Percentiles rank a stretch among this genome's conserved stretches.
Evolutionary conservation across 73 alveolate species (phyloP).

Genomic region (Paramecium octaurelia): DNA sequence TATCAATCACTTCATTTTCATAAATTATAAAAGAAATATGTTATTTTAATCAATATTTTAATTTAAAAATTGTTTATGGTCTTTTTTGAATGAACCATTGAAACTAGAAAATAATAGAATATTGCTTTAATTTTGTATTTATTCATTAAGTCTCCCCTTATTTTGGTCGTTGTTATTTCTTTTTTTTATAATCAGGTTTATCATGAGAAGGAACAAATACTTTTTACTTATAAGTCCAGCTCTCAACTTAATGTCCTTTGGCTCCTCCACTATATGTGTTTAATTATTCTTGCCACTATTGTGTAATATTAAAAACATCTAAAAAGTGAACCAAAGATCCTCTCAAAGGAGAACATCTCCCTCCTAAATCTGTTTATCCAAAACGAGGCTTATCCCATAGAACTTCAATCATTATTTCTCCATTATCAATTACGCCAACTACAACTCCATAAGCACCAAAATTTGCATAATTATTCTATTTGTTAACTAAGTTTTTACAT

Average conservation of each 20-base stretch:
- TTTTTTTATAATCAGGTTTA: neutral
- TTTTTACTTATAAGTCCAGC: slow-evolving; percentile 16
- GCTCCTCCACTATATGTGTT: neutral
- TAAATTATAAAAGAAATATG: neutral
- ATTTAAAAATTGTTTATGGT: neutral
- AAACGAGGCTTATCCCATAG: slow-evolving; percentile 38
- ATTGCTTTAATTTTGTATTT: neutral
- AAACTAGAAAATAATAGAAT: neutral
- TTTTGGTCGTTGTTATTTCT: neutral
- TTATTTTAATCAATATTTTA: neutral
- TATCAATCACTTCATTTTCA: neutral
- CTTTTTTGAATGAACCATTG: neutral
- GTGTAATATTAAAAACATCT: slow-evolving; percentile 1
- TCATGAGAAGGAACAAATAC: neutral
- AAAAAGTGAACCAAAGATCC: neutral
- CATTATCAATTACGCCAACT: slow-evolving; percentile 14
- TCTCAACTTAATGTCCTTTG: neutral
- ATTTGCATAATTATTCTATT: neutral
- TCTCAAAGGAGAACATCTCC: slow-evolving; percentile 16
- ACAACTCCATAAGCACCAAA: slow-evolving; percentile 24
- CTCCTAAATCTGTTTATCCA: slow-evolving; percentile 2
- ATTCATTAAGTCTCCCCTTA: neutral
- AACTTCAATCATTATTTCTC: neutral
- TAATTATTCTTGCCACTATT: neutral
- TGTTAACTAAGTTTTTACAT: neutral